phyloP scores from a whole-genome alignment of 495 filamentous ascomycete species.

The Aspergillus bridgeri region DNA sequence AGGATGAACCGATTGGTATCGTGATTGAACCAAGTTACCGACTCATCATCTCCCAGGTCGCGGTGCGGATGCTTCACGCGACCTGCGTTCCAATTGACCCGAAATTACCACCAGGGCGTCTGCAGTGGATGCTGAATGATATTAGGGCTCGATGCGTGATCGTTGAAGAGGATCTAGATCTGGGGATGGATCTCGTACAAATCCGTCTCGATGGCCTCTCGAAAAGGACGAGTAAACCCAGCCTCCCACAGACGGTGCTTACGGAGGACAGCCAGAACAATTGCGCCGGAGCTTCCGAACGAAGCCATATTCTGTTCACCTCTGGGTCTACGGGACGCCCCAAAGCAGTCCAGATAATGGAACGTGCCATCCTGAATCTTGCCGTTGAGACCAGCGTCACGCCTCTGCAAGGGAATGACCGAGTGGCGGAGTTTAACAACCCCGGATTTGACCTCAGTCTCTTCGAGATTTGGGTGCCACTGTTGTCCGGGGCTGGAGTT shows the following conservation, averaged over 20 bases:
- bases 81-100: not conserved
- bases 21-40: not conserved
- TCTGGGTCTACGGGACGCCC: not conserved
- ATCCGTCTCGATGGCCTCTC: not conserved
- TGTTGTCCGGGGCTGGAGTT: slow-evolving; percentile 6
- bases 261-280: not conserved
- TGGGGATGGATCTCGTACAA: not conserved
- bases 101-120: not conserved
- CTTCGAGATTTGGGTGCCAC: slow-evolving; percentile 8
- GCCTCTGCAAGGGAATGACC: not conserved
- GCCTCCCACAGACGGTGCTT: not conserved
- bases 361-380: not conserved
- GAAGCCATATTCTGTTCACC: slow-evolving; percentile 1
- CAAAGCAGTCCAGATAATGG: not conserved
- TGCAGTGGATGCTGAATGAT: not conserved
- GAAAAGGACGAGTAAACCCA: not conserved
- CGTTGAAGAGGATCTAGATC: not conserved
- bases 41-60: not conserved
- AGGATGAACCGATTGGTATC: not conserved
- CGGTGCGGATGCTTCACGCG: not conserved
- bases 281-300: too few species aligned
- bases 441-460: slow-evolving; percentile 9
- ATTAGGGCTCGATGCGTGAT: not conserved
- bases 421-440: slow-evolving; percentile 3
- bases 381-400: not conserved